These are phyloP conservation scores for Volvox africanus DNA, from an alignment of 139 green algal species.

Conservation along the genomic window DNA sequence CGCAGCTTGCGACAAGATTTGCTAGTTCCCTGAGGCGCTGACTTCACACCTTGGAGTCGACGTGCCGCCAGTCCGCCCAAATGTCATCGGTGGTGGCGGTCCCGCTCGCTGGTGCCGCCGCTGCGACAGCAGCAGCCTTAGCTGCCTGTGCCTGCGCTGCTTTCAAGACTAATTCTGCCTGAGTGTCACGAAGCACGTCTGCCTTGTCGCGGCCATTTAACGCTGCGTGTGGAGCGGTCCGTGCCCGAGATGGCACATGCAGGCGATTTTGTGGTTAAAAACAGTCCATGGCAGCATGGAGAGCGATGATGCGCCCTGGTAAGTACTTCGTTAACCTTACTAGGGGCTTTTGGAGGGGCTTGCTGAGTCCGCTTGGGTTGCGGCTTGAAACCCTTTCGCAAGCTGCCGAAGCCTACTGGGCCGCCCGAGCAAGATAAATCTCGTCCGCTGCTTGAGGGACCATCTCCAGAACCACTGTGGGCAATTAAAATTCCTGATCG, in stretches of 20 bases:
- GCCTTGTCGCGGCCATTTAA: constrained; percentile 40
- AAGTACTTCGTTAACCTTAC: background rate
- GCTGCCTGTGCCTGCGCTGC: background rate
- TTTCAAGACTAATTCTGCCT: background rate
- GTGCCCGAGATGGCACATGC: too few relatives aligned
- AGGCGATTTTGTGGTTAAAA: background rate
- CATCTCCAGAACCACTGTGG: background rate
- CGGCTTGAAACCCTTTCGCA: constrained; percentile 40
- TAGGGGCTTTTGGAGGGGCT: background rate
- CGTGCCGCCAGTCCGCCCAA: constrained; percentile 20
- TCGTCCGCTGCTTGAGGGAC: constrained; percentile 1
- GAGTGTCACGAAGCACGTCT: constrained; percentile 7
- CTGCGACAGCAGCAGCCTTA: background rate
- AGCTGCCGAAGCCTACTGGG: background rate
- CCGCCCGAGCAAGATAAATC: constrained; percentile 30
- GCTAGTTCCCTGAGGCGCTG: background rate
- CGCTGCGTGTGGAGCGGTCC: background rate
- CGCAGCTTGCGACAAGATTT: too few relatives aligned
- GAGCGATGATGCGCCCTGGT: background rate
- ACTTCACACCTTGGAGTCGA: constrained; percentile 28
- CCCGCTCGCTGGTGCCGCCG: background rate
- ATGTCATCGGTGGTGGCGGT: background rate
- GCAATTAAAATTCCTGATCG: background rate
- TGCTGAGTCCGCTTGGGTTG: background rate
- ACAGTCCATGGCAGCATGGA: background rate